These are phyloP conservation scores for Circinella minor DNA, from an alignment of 371 early-diverging fungal species.

Conservation along the genomic window DNA sequence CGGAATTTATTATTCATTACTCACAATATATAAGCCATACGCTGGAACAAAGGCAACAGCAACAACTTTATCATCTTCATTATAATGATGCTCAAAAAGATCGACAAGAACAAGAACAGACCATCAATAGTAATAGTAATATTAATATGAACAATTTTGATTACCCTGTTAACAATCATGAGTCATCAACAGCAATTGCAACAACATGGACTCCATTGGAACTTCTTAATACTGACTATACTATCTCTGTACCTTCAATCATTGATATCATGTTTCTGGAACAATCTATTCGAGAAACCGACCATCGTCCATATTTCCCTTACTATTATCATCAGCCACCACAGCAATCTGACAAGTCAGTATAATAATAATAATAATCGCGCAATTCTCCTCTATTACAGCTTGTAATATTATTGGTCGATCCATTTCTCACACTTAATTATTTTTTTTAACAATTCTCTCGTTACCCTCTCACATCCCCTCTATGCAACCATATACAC, in stretches of 20 bases:
- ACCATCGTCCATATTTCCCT: not conserved
- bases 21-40: conserved; percentile 34
- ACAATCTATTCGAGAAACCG: conserved; percentile 23
- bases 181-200: not conserved
- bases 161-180: not conserved
- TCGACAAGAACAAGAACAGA: not conserved
- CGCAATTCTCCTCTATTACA: not conserved
- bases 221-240: conserved; percentile 27
- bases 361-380: not conserved
- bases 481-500: too few relatives aligned
- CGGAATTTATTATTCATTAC: conserved; percentile 65
- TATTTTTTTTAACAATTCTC: not conserved
- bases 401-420: not conserved
- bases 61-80: not conserved
- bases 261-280: conserved; percentile 25
- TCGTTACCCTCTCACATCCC: too few relatives aligned
- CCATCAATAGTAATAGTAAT: not conserved
- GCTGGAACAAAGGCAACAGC: conserved; percentile 4
- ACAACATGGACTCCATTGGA: conserved; percentile 13
- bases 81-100: conserved; percentile 5
- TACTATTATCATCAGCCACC: not conserved
- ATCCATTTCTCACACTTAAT: not conserved
- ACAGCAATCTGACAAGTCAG: not conserved
- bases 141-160: too few relatives aligned
- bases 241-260: conserved; percentile 28